Conservation (phyloP, 495 filamentous ascomycete genomes). For the Penicillium macrosclerotiorum region DNA sequence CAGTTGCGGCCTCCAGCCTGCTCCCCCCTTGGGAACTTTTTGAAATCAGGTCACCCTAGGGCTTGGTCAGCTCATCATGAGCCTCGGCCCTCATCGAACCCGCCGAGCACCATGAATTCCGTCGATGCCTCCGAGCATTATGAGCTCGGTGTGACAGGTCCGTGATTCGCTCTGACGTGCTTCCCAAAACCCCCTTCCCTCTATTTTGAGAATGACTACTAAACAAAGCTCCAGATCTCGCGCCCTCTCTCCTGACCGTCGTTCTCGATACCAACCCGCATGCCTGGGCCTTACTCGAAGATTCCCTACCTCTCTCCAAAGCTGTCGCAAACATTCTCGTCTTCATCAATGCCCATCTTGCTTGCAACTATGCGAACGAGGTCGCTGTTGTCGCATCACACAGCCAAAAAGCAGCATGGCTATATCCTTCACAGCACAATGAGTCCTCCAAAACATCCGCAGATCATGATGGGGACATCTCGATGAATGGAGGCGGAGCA, state of each 20-base stretch:
- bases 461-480: constrained; percentile 37
- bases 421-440: constrained; percentile 62
- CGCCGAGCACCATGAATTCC: constrained; percentile 64
- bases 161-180: constrained; percentile 3
- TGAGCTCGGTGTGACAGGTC: constrained; percentile 45
- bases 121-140: constrained; percentile 90
- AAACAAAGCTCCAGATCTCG: constrained; percentile 48
- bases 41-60: constrained; percentile 2
- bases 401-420: constrained; percentile 76
- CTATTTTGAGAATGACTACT: not conserved
- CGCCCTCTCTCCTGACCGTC: constrained; percentile 85
- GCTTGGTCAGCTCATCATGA: constrained; percentile 12
- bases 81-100: constrained; percentile 7
- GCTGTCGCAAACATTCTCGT: constrained; percentile 88
- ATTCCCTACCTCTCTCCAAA: constrained; percentile 76
- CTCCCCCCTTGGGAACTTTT: no score
- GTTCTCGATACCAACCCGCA: constrained; percentile 96
- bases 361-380: constrained; percentile 88
- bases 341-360: constrained; percentile 94
- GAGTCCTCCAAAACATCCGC: constrained; percentile 22
- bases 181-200: no score
- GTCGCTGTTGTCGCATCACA: constrained; percentile 92
- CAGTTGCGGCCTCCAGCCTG: no score
- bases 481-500: constrained; percentile 28
- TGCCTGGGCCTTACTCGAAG: constrained; percentile 79